Evolutionary conservation across 23 red algal species (phyloP), one percentile per base, ranked within the genome.

Genomic region (Gracilaria vermiculophylla): DNA sequence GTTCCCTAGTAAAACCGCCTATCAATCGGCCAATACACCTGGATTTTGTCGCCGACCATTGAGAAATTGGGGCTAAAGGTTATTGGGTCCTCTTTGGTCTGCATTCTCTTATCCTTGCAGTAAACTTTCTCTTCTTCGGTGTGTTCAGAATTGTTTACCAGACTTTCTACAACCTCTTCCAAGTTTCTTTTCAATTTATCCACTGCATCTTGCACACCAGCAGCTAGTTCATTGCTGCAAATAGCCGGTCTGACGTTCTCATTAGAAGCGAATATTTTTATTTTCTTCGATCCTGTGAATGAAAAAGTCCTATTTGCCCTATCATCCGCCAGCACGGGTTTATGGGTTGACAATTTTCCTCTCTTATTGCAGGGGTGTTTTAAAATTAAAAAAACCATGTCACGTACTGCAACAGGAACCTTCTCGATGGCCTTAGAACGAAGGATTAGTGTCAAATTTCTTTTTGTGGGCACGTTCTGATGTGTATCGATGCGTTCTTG

Each of bases 391-490:
- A 76, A 69, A 36, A 76, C 64, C 12, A 29, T 42, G 31, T 76
- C 67, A 17, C 67, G 50, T 11, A 74, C 17, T 27, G 61, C 12
- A 0, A 85, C 21, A 1, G 60, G 80, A 25, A 71, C 12, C 20
- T 85, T 61, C 51, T 54, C 9, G 3, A 49, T 21, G 7, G 54
- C 47, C 44, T 85, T 85, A 4, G 80, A 85, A 4, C 56, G 60
- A 7, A 85, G 80, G 29, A 85, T 85, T 29, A 73, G 23, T 7
- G 81, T 86, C 9, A 86, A 48, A 9, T 86, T 86, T 1, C 58
- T 53, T 55, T 82, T 82, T 1, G 78, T 33, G 17, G 47, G 11
- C 4, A 82, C 5, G 0, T 19, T 9, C 15, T 65, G n/a, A 20
- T 82, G 78, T 17, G 53, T 48, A 3, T 61, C 54, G 11, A 61